Conservation (phyloP, 2,329 filamentous ascomycete species). For the Fusarium illudens region DNA sequence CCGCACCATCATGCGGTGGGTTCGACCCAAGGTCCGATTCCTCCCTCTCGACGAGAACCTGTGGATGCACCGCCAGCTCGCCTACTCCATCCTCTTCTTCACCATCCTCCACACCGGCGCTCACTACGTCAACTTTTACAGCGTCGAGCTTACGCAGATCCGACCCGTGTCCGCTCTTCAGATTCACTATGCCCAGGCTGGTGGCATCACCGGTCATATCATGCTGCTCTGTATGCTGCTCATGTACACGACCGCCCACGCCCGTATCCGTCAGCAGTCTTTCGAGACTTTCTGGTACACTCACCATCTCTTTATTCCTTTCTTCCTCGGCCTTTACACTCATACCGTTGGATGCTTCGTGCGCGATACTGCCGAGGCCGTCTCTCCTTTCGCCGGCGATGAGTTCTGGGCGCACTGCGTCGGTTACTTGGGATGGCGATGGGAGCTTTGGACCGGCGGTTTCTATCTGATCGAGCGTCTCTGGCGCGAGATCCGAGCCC, state of each 20-base stretch:
- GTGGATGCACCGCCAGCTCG: slow-evolving; percentile 96
- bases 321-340: slow-evolving; percentile 91
- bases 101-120: slow-evolving; percentile 77
- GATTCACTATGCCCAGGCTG: slow-evolving; percentile 89
- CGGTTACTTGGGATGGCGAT: slow-evolving; percentile 96
- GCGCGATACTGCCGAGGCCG: slow-evolving; percentile 74
- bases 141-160: slow-evolving; percentile 86
- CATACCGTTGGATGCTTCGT: slow-evolving; percentile 98
- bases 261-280: slow-evolving; percentile 93
- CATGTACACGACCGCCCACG: slow-evolving; percentile 96
- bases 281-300: slow-evolving; percentile 99
- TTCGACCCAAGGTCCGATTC: slow-evolving; percentile 88
- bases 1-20: slow-evolving; percentile 82
- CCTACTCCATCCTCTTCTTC: slow-evolving; percentile 88
- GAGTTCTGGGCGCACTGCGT: slow-evolving; percentile 92
- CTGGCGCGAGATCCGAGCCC: slow-evolving; percentile 87
- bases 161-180: slow-evolving; percentile 82
- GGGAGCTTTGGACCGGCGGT: slow-evolving; percentile 88
- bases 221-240: slow-evolving; percentile 99
- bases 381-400: slow-evolving; percentile 85
- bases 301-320: slow-evolving; percentile 97
- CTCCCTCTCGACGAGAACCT: slow-evolving; percentile 94
- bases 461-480: slow-evolving; percentile 89
- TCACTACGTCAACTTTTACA: slow-evolving; percentile 99
- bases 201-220: slow-evolving; percentile 93